Base-by-base conservation (phyloP, 306 rosid species). In the Trichosanthes cucumerina region DNA sequence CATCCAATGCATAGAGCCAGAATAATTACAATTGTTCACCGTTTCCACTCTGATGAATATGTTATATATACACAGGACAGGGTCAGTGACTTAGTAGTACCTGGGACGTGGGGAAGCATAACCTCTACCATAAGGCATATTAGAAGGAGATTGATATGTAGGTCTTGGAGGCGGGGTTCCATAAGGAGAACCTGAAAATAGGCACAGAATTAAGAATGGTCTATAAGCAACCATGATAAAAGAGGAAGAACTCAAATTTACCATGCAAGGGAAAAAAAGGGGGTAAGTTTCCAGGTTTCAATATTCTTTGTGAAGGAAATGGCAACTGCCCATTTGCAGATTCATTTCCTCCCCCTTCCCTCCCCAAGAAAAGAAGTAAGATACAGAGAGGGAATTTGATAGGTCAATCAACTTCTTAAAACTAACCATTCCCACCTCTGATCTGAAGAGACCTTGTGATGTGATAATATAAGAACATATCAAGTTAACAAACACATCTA, bases 181-280 rank as follows among this genome's bases (percentile, higher is more conserved):
- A 76, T 81, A 79, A 1, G 81, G 86, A 53, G 84, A 41, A 83
- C 84, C 96, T 84, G 88, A 83, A 64, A 2, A 39, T 68, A 34
- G 14, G 74, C 33, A 63, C 23, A 41, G 9, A 21, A 24, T 41
- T 41, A 41, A 46, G 75, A 68, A 5, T 68, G 75, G 21, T 68
- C 52, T 0, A 41, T 41, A n/a, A 38, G 52, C 16, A 66, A 13
- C 50, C 52, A 0, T 16, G 26, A 38, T 19, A 65, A 19, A 9
- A 38, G 21, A 3, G 24, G 46, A 64, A 16, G 46, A 64, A 18
- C 33, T 7, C 23, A 64, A 64, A 16, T 64, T 64, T 19, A 15
- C 46, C 71, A 64, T 64, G 71, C 14, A 34, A 58, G 10, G 6
- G 9, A 63, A 64, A 33, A 16, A 34, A 8, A 12, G 1, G 4